These are phyloP conservation scores for Penicillium maclennaniae DNA, from an alignment of 495 filamentous ascomycete species.

Conservation along the genomic window DNA sequence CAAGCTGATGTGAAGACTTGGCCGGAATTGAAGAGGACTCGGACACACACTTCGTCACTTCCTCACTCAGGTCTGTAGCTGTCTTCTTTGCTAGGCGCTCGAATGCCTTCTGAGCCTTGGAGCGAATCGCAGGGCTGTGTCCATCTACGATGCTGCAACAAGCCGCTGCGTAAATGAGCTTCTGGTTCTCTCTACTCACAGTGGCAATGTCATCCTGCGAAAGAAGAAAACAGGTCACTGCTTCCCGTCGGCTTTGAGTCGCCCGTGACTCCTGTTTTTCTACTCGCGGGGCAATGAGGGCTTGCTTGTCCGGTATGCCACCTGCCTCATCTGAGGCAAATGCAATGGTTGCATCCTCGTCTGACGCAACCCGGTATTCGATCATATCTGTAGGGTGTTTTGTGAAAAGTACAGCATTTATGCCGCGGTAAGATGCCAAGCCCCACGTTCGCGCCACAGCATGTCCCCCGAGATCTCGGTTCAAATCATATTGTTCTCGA, in stretches of 20 bases:
- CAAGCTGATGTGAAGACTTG: slow-evolving; percentile 24
- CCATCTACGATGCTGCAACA: slow-evolving; percentile 36
- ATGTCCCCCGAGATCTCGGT: slow-evolving; percentile 43
- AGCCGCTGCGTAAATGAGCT: slow-evolving; percentile 36
- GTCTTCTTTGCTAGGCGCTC: slow-evolving; percentile 25
- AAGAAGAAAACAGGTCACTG: slow-evolving; percentile 31
- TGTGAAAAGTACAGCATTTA: slow-evolving; percentile 40
- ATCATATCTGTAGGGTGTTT: slow-evolving; percentile 51
- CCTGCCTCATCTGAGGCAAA: slow-evolving; percentile 25
- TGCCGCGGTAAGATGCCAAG: slow-evolving; percentile 37
- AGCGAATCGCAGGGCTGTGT: slow-evolving; percentile 19
- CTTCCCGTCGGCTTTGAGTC: slow-evolving; percentile 21
- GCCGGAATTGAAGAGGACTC: slow-evolving; percentile 13
- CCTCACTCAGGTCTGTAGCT: slow-evolving; percentile 31
- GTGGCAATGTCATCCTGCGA: slow-evolving; percentile 9
- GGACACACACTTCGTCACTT: slow-evolving; percentile 27
- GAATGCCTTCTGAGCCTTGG: slow-evolving; percentile 27
- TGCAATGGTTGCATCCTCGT: slow-evolving; percentile 36
- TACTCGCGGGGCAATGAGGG: slow-evolving; percentile 10
- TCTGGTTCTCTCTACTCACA: slow-evolving; percentile 20
- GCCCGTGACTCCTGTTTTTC: slow-evolving; percentile 5
- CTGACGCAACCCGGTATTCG: slow-evolving; percentile 43
- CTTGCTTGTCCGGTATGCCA: not conserved
- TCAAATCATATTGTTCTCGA: slow-evolving; percentile 43
- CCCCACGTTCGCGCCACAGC: slow-evolving; percentile 48